These are phyloP conservation scores for Avena sativa DNA, from an alignment of 176 grass and related monocot genomes.

Conservation along the genomic window DNA sequence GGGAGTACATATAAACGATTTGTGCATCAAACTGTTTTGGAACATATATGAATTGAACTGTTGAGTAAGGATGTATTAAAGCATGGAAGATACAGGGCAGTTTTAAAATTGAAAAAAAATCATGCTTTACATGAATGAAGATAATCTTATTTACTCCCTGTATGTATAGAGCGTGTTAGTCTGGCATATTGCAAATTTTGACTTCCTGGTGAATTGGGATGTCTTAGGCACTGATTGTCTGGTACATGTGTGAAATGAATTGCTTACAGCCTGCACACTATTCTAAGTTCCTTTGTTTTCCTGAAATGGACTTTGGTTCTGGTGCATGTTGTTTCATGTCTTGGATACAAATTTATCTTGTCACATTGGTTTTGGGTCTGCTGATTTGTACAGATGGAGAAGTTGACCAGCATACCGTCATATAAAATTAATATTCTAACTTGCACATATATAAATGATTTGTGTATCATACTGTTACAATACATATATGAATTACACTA, in stretches of 20 bases:
- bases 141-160: not conserved
- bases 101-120: no score
- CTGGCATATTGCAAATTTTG: conserved; percentile 6
- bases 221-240: not conserved
- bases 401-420: not conserved
- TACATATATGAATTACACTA: not conserved
- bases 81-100: no score
- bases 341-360: not conserved
- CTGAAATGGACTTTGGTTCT: not conserved
- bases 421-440: not conserved
- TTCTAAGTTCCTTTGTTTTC: not conserved
- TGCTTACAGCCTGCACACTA: not conserved
- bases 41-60: no score
- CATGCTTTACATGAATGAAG: not conserved
- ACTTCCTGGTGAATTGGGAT: not conserved
- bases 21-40: no score
- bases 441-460: not conserved
- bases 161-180: not conserved
- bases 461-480: not conserved
- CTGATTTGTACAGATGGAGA: not conserved
- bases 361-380: not conserved
- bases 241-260: not conserved
- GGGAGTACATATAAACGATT: no score
- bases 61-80: no score
- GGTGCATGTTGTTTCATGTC: not conserved